Evolutionary conservation across 495 filamentous ascomycete genomes (phyloP).

Genomic region (Trichoderma orchidacearum): DNA sequence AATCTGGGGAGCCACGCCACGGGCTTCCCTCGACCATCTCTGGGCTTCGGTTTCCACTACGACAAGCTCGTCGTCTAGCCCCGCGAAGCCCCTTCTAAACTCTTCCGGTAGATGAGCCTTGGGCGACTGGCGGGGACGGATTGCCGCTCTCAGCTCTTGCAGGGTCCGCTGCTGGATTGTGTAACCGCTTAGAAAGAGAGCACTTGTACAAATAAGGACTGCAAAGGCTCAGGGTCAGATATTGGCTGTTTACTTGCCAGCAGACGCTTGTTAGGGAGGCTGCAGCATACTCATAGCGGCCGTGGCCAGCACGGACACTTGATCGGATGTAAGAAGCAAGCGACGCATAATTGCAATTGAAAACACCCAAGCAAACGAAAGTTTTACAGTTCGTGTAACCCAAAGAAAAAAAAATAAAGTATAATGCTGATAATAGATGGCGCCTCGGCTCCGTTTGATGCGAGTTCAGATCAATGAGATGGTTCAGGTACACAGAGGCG

Average conservation of each 20-base stretch:
- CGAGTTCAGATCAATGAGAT: neutral
- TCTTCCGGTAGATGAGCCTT: constrained; percentile 28
- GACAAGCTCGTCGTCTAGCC: constrained; percentile 21
- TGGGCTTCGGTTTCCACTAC: constrained; percentile 9
- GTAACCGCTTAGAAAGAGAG: constrained; percentile 39
- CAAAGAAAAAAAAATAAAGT: constrained; percentile 3
- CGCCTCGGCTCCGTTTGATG: neutral
- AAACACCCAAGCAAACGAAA: neutral
- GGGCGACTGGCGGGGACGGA: constrained; percentile 27
- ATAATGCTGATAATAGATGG: constrained; percentile 2
- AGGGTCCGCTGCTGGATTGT: constrained; percentile 41
- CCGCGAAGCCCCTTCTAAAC: constrained; percentile 17
- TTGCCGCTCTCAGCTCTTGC: constrained; percentile 31
- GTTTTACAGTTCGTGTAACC: neutral
- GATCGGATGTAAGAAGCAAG: constrained; percentile 38
- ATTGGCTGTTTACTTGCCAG: constrained; percentile 11
- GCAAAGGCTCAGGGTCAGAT: constrained; percentile 5
- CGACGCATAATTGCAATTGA: constrained; percentile 4
- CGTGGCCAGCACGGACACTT: constrained; percentile 37
- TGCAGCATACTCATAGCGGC: constrained; percentile 29
- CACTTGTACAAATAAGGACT: constrained; percentile 37
- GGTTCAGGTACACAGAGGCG: neutral
- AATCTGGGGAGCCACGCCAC: neutral
- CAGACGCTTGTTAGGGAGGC: neutral
- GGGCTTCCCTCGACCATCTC: constrained; percentile 2